Base-by-base conservation (phyloP, 2,329 filamentous ascomycete species). In the Chaetomiaceae sp. region DNA sequence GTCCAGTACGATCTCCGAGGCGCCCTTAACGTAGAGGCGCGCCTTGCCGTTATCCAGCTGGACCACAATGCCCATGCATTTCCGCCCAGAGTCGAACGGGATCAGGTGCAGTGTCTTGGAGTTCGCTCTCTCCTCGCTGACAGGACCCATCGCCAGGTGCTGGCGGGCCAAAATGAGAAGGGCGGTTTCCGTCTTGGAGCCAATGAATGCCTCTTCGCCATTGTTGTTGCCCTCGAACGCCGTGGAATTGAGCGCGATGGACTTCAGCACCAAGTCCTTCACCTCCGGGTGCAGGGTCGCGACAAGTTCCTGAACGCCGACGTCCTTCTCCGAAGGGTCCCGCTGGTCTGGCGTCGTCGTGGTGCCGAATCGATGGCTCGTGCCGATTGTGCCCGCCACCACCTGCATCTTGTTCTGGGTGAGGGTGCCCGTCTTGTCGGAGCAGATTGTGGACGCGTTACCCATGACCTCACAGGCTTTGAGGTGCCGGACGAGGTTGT, bases 381-480 rank as follows among this genome's bases (percentile, higher is more conserved):
- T 79, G 39, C 82, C 82, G 42, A 85, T 67, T 1, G 79, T 80
- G 47, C 78, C 82, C 3, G 82, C 75, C 29, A 86, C 82, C 14
- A 86, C 80, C 54, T 81, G 81, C 83, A 86, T 86, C 68, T 84
- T 84, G 66, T 85, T 85, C 64, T 85, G 82, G 0, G 83, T 86
- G 46, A 86, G 69, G 5, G 83, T 86, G 43, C 83, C 83, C 0
- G 83, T 86, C 69, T 86, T 86, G 71, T 86, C 83, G 0, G 82
- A 85, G 69, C 83, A 86, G 47, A 86, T 85, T 0, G 81, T 83
- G 1, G 85, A 88, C 6, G 86, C 87, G 64, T 89, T 90, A 48
- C 87, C 87, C 87, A 90, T 90, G 42, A 88, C 88, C 68, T 90
- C 87, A 63, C 87, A 90, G 20, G 87, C 85, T 64, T 88, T 87